A percentile compares a stretch with the other conserved stretches of the same genome.
These are phyloP conservation scores for Heliosperma pusillum DNA, from an alignment of 148 eudicot species.

Conservation along the genomic window DNA sequence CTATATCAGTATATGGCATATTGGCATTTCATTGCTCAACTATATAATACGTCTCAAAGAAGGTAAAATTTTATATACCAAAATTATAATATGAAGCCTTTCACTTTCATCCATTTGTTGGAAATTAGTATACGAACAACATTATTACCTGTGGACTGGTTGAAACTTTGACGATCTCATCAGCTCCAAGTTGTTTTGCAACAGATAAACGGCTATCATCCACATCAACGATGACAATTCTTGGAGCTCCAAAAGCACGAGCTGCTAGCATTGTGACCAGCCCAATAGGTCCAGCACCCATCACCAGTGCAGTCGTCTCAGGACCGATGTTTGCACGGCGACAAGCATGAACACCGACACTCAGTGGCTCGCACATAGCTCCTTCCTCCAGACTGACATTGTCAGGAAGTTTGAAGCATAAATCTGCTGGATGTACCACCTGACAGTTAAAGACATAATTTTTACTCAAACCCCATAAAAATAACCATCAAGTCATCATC, in stretches of 20 bases:
- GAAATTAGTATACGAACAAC: neutral
- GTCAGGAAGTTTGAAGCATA: slow-evolving; percentile 87
- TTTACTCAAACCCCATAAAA: too few species aligned
- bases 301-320: slow-evolving; percentile 61
- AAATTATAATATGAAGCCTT: too few species aligned
- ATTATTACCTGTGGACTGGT: slow-evolving; percentile 40
- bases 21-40: too few species aligned
- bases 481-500: too few species aligned
- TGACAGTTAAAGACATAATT: slow-evolving; percentile 17
- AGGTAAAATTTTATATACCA: too few species aligned
- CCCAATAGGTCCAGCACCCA: slow-evolving; percentile 92
- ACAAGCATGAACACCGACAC: slow-evolving; percentile 86
- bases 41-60: too few species aligned
- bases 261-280: slow-evolving; percentile 82
- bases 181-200: slow-evolving; percentile 82
- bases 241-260: slow-evolving; percentile 90
- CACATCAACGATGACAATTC: slow-evolving; percentile 69
- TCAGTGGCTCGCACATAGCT: slow-evolving; percentile 69
- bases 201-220: slow-evolving; percentile 72
- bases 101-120: too few species aligned
- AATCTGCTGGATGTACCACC: slow-evolving; percentile 97
- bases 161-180: slow-evolving; percentile 67
- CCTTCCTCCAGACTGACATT: slow-evolving; percentile 88
- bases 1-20: neutral
- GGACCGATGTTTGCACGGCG: slow-evolving; percentile 80